Conservation (phyloP, 208 protist genomes). For the Acanthamoeba culbertsoni region DNA sequence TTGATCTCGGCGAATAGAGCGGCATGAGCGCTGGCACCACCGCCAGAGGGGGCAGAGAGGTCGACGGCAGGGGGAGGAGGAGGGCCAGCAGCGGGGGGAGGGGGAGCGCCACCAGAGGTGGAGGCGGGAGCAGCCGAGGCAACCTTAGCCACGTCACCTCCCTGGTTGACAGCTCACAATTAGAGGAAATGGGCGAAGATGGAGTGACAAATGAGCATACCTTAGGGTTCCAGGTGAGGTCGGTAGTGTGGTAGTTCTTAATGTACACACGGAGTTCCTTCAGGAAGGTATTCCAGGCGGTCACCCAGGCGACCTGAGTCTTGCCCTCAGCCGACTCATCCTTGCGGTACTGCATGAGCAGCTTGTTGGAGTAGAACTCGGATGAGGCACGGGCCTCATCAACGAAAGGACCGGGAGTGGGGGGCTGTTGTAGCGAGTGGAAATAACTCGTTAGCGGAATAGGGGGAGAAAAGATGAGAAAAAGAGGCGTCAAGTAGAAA, state of each 20-base stretch:
- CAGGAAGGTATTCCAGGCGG: slow-evolving; percentile 64
- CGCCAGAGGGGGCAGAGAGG: slow-evolving; percentile 9
- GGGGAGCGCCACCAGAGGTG: not conserved
- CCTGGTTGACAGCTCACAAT: not conserved
- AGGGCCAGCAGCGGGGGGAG: slow-evolving; percentile 30
- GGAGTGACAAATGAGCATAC: not conserved
- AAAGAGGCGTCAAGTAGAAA: no score
- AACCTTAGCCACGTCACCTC: not conserved
- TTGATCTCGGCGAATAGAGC: slow-evolving; percentile 68
- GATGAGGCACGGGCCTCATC: slow-evolving; percentile 62
- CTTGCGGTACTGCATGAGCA: slow-evolving; percentile 73
- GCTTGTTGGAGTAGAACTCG: slow-evolving; percentile 77
- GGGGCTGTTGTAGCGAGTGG: slow-evolving; percentile 42
- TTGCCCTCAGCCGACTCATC: slow-evolving; percentile 63
- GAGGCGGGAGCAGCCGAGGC: not conserved
- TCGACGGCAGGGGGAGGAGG: not conserved
- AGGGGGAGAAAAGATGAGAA: not conserved
- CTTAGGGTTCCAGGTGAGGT: slow-evolving; percentile 77
- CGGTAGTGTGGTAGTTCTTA: slow-evolving; percentile 79
- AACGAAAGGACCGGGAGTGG: slow-evolving; percentile 76
- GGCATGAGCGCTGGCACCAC: not conserved
- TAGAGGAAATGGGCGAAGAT: not conserved
- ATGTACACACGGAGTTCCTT: slow-evolving; percentile 76
- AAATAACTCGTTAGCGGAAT: slow-evolving; percentile 21
- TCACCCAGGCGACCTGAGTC: slow-evolving; percentile 74